phyloP scores from a whole-genome alignment of 495 filamentous ascomycete genomes.

The Xylaria curta region DNA sequence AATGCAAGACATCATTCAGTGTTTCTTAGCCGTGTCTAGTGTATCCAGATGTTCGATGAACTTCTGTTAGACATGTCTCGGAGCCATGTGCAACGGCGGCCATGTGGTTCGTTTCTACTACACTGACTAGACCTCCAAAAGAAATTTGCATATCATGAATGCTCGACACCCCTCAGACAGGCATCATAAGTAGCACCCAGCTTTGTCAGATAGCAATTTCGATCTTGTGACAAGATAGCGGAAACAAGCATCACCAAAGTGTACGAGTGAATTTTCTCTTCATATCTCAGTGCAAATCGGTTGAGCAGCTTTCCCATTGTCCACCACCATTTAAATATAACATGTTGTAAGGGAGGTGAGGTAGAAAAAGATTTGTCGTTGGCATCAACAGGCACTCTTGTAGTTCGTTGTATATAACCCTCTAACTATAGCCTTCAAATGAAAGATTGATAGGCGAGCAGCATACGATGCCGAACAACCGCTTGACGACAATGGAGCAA shows the following conservation, averaged over 20 bases:
- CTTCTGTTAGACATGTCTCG: not conserved
- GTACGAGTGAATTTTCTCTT: too few relatives aligned
- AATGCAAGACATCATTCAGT: not conserved
- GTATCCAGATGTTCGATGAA: not conserved
- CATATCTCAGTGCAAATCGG: not conserved
- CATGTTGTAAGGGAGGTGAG: not conserved
- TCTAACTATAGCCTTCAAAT: not conserved
- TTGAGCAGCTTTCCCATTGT: not conserved
- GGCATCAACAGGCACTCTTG: not conserved
- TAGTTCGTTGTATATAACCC: not conserved
- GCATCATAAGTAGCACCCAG: not conserved
- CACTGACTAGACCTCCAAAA: not conserved
- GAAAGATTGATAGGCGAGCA: not conserved
- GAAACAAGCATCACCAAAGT: too few relatives aligned
- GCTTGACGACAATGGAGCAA: not conserved
- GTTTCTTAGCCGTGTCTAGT: not conserved
- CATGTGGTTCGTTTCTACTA: not conserved
- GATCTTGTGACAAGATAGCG: not conserved
- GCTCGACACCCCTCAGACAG: not conserved
- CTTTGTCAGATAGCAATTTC: not conserved
- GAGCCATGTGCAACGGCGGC: not conserved
- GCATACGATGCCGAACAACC: conserved; percentile 3
- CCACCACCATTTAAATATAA: not conserved
- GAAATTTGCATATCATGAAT: not conserved
- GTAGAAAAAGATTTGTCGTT: not conserved